A percentile compares a stretch with the other conserved stretches of the same genome.
Conservation (phyloP, 169 alveolate species). For the Amoebophrya sp. region DNA sequence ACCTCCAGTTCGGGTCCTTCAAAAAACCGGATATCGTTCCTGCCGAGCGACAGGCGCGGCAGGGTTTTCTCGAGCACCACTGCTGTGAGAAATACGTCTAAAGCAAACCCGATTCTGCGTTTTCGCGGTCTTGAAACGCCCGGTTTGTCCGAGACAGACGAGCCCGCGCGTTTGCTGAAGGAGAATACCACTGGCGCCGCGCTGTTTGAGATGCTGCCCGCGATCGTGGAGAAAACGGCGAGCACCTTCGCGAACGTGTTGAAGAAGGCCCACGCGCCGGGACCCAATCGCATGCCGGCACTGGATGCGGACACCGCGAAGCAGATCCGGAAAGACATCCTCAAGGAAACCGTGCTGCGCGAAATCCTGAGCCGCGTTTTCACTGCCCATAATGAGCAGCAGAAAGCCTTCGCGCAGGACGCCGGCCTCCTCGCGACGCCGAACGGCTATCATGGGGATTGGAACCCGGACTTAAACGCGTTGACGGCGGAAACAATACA, state of each 20-base stretch:
- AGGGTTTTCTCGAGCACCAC: no score
- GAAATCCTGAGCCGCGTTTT: neutral
- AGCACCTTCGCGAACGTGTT: neutral
- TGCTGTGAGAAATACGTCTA: no score
- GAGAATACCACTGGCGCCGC: neutral
- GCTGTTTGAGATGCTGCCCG: neutral
- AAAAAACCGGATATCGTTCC: no score
- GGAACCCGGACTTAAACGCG: no score
- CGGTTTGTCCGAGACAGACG: neutral
- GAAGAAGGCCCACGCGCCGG: neutral
- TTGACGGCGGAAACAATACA: no score
- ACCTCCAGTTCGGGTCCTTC: no score
- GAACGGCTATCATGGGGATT: no score
- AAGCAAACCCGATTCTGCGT: no score
- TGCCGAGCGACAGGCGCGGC: no score
- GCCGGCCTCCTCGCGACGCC: neutral
- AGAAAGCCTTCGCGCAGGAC: neutral
- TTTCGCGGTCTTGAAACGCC: no score
- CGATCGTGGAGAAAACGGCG: neutral
- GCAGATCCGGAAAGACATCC: neutral
- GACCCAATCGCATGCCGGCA: no score
- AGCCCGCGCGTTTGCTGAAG: neutral
- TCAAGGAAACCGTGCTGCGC: neutral
- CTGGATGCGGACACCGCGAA: neutral
- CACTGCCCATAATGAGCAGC: neutral